Base-by-base conservation (phyloP, 2,329 filamentous ascomycete genomes). In the Colletotrichum siamense region DNA sequence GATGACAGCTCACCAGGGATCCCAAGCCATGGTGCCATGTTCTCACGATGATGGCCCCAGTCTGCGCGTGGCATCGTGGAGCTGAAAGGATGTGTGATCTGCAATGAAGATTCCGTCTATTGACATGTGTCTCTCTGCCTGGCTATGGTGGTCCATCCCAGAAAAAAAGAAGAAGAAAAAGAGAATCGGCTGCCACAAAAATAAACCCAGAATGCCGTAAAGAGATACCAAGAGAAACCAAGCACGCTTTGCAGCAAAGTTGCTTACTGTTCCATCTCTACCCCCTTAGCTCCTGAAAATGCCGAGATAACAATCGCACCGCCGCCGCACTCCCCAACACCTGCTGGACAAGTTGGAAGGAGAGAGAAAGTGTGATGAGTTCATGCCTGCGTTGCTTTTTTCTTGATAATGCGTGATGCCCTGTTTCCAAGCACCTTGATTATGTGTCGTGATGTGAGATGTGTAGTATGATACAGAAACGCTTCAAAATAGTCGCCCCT, bases 201-300 rank as follows among this genome's bases (percentile, higher is more conserved):
- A 68, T 69, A 69, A 39, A 73, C 30, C 16, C n/a, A 66, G 64
- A 71, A 57, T 61, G 61, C 59, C 22, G 24, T 71, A 26, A 52
- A 75, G 68, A 49, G 59, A 62, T 32, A 24, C 28, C 26, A 15
- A 32, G 18, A 32, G 30, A 22, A 64, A 49, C 36, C 62, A 76
- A 73, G 57, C 70, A 36, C 73, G 70, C 70, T 74, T 74, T 26
- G 73, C 70, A 76, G 59, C 65, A 69, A 59, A 59, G 55, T 36
- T 62, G 62, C 39, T 34, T 64, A 62, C 36, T 69, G 39, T 65
- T 52, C 70, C 71, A 49, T 61, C 73, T 70, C 44, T 49, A 13
- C 44, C 74, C 59, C 64, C 39, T 49, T 64, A 74, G 74, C 74
- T 76, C 74, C 74, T 76, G 74, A 76, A 76, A 76, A 76, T 76